Conservation (phyloP, 257 asterid species). For the Osmanthus fragrans region DNA sequence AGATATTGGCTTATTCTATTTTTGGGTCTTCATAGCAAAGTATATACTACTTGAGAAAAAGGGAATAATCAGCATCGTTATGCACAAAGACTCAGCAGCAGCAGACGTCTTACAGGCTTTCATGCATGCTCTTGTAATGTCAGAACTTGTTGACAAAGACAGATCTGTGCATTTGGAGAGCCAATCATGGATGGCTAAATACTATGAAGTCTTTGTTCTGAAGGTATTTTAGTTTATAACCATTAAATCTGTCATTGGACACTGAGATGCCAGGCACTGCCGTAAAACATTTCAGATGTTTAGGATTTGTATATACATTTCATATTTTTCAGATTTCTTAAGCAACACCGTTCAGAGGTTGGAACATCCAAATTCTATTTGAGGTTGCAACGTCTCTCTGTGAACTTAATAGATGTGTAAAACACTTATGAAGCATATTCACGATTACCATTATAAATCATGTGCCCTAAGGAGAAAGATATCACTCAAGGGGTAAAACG, state of each 20-base stretch:
- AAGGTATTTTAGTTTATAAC: constrained; percentile 45
- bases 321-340: background rate
- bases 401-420: background rate
- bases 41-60: constrained; percentile 58
- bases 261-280: background rate
- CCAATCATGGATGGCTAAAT: constrained; percentile 75
- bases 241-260: background rate
- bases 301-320: too few species aligned
- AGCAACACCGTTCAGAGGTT: background rate
- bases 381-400: background rate
- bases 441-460: background rate
- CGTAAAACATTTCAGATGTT: background rate
- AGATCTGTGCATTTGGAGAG: constrained; percentile 53
- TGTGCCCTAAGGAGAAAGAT: background rate
- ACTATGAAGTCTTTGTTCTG: constrained; percentile 55
- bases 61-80: constrained; percentile 42
- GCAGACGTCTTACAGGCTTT: constrained; percentile 75
- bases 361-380: background rate
- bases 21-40: constrained; percentile 46
- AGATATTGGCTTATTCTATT: constrained; percentile 14
- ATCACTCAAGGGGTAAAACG: background rate
- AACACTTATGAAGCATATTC: background rate
- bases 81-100: constrained; percentile 78
- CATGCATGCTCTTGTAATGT: constrained; percentile 72
- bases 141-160: constrained; percentile 44